phyloP scores from a whole-genome alignment of 2,329 filamentous ascomycete genomes.

The Torrubiellomyces zombiae region DNA sequence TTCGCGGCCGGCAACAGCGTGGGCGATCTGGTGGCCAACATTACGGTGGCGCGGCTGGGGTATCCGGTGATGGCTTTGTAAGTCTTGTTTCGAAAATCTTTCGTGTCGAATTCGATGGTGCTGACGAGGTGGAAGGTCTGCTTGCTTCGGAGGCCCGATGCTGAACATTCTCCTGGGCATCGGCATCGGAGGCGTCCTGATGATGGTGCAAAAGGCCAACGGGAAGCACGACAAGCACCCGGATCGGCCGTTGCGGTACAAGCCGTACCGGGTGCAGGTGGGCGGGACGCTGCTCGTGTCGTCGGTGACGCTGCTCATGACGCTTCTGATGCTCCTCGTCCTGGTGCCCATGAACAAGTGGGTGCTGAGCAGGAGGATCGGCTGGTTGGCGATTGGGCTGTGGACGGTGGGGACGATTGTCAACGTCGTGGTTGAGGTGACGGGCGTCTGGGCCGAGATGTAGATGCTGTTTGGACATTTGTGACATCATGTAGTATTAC shows the following conservation, averaged over 20 bases:
- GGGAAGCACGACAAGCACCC: constrained; percentile 52
- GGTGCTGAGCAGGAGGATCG: constrained; percentile 70
- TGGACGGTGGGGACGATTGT: constrained; percentile 68
- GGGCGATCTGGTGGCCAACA: constrained; percentile 84
- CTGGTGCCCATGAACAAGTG: constrained; percentile 74
- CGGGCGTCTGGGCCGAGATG: constrained; percentile 28
- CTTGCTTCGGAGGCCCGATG: constrained; percentile 97
- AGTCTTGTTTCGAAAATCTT: constrained; percentile 14
- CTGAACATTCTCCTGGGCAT: constrained; percentile 92
- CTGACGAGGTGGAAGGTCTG: constrained; percentile 34
- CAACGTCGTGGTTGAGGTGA: constrained; percentile 69
- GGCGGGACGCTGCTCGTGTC: constrained; percentile 74
- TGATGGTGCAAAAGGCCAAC: constrained; percentile 58
- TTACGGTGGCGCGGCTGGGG: constrained; percentile 82
- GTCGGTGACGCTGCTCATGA: constrained; percentile 67
- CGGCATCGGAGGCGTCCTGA: constrained; percentile 77
- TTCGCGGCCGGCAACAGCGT: constrained; percentile 94
- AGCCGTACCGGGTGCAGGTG: constrained; percentile 69
- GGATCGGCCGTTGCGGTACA: constrained; percentile 44
- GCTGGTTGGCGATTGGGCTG: constrained; percentile 60
- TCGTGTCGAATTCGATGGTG: background rate
- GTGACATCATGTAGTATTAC: too few species aligned
- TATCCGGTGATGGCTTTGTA: constrained; percentile 88
- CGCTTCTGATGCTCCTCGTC: constrained; percentile 61
- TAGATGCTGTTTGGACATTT: constrained; percentile 3